phyloP scores from a whole-genome alignment of 176 grass and related monocot species.

The Musa troglodytarum region DNA sequence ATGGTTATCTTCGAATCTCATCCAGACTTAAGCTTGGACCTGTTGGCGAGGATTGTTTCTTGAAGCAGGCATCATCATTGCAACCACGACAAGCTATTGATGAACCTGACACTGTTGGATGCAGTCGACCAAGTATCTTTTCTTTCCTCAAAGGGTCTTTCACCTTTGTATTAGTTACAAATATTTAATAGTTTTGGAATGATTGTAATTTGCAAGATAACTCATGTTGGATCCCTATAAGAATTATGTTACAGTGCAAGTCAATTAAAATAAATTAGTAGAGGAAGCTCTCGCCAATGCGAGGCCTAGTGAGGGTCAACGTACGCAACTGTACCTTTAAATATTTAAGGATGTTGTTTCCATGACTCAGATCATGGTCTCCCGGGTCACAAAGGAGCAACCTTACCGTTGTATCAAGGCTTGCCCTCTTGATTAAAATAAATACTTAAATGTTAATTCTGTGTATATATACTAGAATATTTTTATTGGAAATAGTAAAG shows the following conservation, averaged over 20 bases:
- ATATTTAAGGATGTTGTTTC: too few relatives aligned
- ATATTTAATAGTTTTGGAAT: neutral
- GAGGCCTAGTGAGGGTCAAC: too few relatives aligned
- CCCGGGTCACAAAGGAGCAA: too few relatives aligned
- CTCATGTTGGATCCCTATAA: neutral
- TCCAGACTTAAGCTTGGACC: constrained; percentile 81
- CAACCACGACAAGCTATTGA: constrained; percentile 50
- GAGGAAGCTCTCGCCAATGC: too few relatives aligned
- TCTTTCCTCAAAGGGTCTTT: constrained; percentile 15
- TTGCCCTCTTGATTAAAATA: too few relatives aligned
- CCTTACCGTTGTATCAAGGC: too few relatives aligned
- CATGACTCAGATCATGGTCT: too few relatives aligned
- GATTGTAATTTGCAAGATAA: neutral
- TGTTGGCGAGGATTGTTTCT: constrained; percentile 51
- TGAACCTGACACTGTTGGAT: constrained; percentile 66
- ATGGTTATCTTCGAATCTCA: constrained; percentile 56
- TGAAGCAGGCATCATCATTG: neutral
- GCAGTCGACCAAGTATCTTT: constrained; percentile 48
- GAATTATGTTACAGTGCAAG: neutral
- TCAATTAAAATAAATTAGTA: too few relatives aligned
- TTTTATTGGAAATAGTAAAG: too few relatives aligned
- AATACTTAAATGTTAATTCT: too few relatives aligned
- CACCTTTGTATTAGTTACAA: neutral
- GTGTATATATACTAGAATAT: too few relatives aligned
- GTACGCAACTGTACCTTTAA: too few relatives aligned